These are phyloP conservation scores for Tolypocladium album DNA, from an alignment of 2,329 filamentous ascomycete genomes.

Conservation along the genomic window DNA sequence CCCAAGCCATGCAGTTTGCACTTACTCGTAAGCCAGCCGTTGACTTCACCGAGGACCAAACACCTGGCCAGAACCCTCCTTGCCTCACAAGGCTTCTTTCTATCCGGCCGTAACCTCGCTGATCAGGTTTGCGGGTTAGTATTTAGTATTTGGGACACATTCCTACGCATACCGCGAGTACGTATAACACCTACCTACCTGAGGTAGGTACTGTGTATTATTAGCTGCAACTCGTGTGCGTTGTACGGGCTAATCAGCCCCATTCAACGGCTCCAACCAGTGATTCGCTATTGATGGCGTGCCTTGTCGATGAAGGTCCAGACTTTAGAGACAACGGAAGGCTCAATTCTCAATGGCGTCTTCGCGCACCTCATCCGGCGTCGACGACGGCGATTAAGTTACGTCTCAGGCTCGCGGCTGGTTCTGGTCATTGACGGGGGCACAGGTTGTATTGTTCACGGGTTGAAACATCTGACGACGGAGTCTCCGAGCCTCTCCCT, in stretches of 20 bases:
- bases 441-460: not conserved
- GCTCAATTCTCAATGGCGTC: not conserved
- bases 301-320: not conserved
- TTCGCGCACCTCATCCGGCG: not conserved
- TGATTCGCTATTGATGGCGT: not conserved
- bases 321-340: not conserved
- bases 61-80: not conserved
- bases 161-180: no score
- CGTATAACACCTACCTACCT: no score
- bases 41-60: not conserved
- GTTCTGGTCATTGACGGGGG: not conserved
- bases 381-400: not conserved
- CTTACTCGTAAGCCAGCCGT: not conserved
- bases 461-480: not conserved
- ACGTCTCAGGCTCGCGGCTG: not conserved
- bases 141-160: no score
- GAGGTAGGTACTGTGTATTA: no score
- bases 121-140: not conserved
- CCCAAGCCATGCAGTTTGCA: not conserved
- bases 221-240: not conserved
- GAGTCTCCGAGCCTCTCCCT: not conserved
- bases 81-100: not conserved
- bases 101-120: not conserved
- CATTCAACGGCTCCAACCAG: not conserved
- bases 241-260: not conserved